A percentile compares a stretch with the other conserved stretches of the same genome.
Evolutionary conservation across 1,284 basidiomycete genomes (phyloP).

Genomic region (Leccinum huronense): DNA sequence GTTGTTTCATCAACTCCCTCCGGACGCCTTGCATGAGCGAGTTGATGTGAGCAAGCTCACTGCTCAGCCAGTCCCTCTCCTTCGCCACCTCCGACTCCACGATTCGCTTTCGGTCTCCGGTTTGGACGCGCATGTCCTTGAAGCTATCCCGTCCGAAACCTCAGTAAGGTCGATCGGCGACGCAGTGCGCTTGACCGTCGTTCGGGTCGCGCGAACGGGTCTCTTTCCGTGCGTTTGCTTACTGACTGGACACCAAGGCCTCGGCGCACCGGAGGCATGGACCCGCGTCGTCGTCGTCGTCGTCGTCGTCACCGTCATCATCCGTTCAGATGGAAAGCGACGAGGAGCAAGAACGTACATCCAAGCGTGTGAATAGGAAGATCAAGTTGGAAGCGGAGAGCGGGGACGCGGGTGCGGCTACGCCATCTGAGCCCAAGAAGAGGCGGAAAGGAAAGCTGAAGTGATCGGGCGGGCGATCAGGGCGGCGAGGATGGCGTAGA

Average conservation of each 20-base stretch:
- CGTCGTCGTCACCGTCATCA: slow-evolving; percentile 16
- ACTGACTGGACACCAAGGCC: too few species aligned
- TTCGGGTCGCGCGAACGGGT: too few species aligned
- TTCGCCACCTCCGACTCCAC: too few species aligned
- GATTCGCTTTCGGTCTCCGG: too few species aligned
- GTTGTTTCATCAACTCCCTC: background rate
- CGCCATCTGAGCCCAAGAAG: slow-evolving; percentile 36
- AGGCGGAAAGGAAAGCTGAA: slow-evolving; percentile 51
- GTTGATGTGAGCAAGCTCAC: too few species aligned
- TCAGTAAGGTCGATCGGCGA: too few species aligned
- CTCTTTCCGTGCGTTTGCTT: too few species aligned
- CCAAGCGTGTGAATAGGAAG: slow-evolving; percentile 39
- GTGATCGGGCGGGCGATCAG: slow-evolving; percentile 38
- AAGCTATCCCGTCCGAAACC: too few species aligned
- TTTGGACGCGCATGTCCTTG: too few species aligned
- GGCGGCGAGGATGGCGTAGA: slow-evolving; percentile 41
- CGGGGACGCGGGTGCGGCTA: slow-evolving; percentile 2
- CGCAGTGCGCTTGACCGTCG: too few species aligned
- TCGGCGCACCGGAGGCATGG: background rate
- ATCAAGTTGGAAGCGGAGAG: slow-evolving; percentile 2
- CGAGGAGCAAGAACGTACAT: slow-evolving; percentile 49
- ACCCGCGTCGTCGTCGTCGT: background rate
- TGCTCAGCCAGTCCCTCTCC: too few species aligned
- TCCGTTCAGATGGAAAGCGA: slow-evolving; percentile 46
- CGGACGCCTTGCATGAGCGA: background rate